Conservation (phyloP, 805 yeast species). For the Isabelozyma heimii region DNA sequence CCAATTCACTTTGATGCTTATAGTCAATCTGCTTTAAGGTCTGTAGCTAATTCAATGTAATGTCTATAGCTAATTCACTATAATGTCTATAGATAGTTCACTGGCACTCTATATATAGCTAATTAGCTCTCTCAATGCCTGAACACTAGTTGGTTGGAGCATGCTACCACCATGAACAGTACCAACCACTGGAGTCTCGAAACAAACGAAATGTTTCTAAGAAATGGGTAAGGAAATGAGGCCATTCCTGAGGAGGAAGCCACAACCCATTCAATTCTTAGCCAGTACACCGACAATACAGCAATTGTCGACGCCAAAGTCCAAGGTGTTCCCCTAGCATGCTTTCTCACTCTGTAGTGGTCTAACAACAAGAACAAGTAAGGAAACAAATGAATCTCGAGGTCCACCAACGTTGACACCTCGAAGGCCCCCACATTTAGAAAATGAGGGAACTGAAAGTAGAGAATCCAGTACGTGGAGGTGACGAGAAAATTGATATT, state of each 20-base stretch:
- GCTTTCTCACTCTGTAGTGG: not conserved
- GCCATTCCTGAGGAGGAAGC: conserved; percentile 3
- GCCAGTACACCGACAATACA: conserved; percentile 12
- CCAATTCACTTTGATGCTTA: too few relatives aligned
- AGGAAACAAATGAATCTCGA: conserved; percentile 25
- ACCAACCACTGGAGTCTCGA: conserved; percentile 9
- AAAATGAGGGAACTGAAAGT: conserved; percentile 11
- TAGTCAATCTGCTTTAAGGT: too few relatives aligned
- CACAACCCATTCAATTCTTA: conserved; percentile 10
- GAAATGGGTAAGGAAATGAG: conserved; percentile 17
- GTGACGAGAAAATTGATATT: conserved; percentile 22
- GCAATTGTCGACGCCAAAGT: conserved; percentile 4
- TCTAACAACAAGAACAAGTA: conserved; percentile 13
- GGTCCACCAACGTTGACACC: conserved; percentile 14
- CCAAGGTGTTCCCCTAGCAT: conserved; percentile 1
- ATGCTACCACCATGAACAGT: conserved; percentile 2
- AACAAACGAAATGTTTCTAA: conserved; percentile 2
- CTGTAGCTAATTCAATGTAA: too few relatives aligned
- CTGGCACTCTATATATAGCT: too few relatives aligned
- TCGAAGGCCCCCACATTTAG: conserved; percentile 13
- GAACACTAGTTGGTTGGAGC: not conserved
- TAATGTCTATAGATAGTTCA: too few relatives aligned
- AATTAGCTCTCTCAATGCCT: not conserved
- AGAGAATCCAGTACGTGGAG: conserved; percentile 19
- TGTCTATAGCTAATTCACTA: too few relatives aligned